These are phyloP conservation scores for Gracilaria gracilis DNA, from an alignment of 23 red algal species.

Conservation along the genomic window DNA sequence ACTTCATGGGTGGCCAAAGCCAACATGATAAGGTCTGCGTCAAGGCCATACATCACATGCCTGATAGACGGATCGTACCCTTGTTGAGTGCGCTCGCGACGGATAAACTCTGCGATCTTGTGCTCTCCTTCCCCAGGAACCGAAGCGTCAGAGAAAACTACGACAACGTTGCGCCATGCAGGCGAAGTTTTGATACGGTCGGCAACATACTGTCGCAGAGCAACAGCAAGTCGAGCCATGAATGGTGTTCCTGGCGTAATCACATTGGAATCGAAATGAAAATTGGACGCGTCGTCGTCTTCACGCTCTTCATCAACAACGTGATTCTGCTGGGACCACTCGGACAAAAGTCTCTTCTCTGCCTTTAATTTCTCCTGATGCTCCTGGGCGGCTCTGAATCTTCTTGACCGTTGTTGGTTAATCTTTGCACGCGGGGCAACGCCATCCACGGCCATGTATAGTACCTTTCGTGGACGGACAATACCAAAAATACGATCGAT, in stretches of 20 bases:
- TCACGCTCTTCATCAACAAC: slow-evolving; percentile 16
- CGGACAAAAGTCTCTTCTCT: slow-evolving; percentile 58
- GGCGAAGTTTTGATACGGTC: slow-evolving; percentile 50
- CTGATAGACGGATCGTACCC: slow-evolving; percentile 68
- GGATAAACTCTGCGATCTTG: slow-evolving; percentile 98
- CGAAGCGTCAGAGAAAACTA: slow-evolving; percentile 87
- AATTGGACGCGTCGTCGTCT: not conserved
- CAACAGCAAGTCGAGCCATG: slow-evolving; percentile 85
- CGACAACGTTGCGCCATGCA: slow-evolving; percentile 67
- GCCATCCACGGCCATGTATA: slow-evolving; percentile 97
- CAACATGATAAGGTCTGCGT: slow-evolving; percentile 99
- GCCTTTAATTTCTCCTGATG: slow-evolving; percentile 66
- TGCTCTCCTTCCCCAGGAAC: slow-evolving; percentile 99
- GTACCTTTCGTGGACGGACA: slow-evolving; percentile 86
- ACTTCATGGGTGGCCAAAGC: slow-evolving; percentile 96
- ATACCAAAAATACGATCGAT: slow-evolving; percentile 93
- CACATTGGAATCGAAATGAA: slow-evolving; percentile 94
- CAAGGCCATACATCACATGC: slow-evolving; percentile 99
- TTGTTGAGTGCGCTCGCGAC: slow-evolving; percentile 69
- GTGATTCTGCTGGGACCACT: slow-evolving; percentile 59
- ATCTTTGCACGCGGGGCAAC: slow-evolving; percentile 99
- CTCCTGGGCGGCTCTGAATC: slow-evolving; percentile 94
- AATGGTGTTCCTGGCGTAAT: slow-evolving; percentile 99
- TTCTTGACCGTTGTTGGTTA: slow-evolving; percentile 96
- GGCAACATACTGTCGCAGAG: slow-evolving; percentile 68